Conservation (phyloP, 768 basidiomycete genomes). For the Calocera viscosa region DNA sequence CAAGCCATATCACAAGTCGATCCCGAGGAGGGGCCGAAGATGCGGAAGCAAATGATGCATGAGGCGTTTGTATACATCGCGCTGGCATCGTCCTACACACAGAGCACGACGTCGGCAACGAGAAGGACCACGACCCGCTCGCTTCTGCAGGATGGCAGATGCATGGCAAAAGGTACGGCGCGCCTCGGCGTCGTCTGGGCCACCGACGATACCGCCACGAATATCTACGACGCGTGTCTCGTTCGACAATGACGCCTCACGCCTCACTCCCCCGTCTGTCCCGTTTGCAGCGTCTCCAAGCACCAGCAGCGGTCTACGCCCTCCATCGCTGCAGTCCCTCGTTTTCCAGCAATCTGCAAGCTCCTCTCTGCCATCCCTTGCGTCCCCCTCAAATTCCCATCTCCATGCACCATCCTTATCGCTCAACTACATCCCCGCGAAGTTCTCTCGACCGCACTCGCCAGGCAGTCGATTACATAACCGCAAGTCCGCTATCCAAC, state of each 20-base stretch:
- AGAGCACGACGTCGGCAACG: neutral
- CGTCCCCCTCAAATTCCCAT: neutral
- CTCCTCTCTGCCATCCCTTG: neutral
- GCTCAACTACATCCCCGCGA: slow-evolving; percentile 63
- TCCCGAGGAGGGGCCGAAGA: neutral
- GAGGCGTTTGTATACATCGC: neutral
- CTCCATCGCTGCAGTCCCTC: neutral
- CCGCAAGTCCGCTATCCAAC: slow-evolving; percentile 26
- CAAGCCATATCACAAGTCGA: neutral
- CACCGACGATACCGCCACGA: neutral
- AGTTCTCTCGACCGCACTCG: slow-evolving; percentile 45
- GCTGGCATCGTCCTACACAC: neutral
- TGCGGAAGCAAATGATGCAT: neutral
- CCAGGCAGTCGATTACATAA: slow-evolving; percentile 34
- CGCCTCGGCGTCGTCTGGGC: neutral
- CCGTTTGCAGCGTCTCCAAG: neutral
- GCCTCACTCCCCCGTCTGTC: neutral
- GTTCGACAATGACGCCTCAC: neutral
- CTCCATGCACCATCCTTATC: slow-evolving; percentile 32
- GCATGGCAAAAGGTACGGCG: neutral
- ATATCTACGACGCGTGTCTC: neutral
- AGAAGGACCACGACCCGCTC: neutral
- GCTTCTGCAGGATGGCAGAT: neutral
- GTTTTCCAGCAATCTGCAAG: neutral
- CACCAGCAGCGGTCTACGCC: neutral